These are phyloP conservation scores for Candida insectalens DNA, from an alignment of 805 yeast genomes.

Conservation along the genomic window DNA sequence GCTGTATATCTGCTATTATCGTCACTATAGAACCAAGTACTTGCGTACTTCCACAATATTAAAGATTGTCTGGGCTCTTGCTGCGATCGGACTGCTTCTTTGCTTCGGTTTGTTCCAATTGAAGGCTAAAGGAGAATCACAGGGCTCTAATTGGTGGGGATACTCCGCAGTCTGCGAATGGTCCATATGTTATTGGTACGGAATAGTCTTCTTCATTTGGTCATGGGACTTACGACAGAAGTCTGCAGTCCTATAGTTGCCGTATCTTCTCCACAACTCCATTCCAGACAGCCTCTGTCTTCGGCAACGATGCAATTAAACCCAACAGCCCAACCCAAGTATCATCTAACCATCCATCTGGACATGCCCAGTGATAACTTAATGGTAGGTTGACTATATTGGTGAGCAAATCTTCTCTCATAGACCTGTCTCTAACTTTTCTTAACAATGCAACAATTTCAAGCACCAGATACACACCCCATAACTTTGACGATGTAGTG, in stretches of 20 bases:
- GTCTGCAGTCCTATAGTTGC: constrained; percentile 5
- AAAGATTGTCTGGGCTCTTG: constrained; percentile 56
- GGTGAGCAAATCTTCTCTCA: constrained; percentile 10
- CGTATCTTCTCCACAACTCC: not conserved
- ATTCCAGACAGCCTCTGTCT: not conserved
- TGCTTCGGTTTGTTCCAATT: constrained; percentile 41
- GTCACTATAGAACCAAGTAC: constrained; percentile 15
- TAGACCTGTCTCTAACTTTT: too few relatives aligned
- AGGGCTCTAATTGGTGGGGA: constrained; percentile 28
- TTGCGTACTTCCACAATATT: constrained; percentile 35
- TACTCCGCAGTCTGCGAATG: constrained; percentile 71
- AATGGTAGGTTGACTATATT: constrained; percentile 27
- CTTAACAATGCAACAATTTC: constrained; percentile 21
- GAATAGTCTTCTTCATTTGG: constrained; percentile 53
- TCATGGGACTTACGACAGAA: constrained; percentile 54
- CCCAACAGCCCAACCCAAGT: constrained; percentile 26
- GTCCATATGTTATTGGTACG: constrained; percentile 81
- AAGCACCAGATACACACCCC: constrained; percentile 26
- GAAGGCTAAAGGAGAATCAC: constrained; percentile 12
- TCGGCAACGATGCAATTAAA: constrained; percentile 10
- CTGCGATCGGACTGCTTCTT: constrained; percentile 60
- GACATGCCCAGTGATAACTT: constrained; percentile 28
- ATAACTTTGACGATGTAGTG: constrained; percentile 21
- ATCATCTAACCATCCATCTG: constrained; percentile 23
- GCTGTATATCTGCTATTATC: constrained; percentile 26